A percentile compares a stretch with the other conserved stretches of the same genome.
Evolutionary conservation across 129 eudicot genomes (phyloP).

Genomic region (Erigeron canadensis): DNA sequence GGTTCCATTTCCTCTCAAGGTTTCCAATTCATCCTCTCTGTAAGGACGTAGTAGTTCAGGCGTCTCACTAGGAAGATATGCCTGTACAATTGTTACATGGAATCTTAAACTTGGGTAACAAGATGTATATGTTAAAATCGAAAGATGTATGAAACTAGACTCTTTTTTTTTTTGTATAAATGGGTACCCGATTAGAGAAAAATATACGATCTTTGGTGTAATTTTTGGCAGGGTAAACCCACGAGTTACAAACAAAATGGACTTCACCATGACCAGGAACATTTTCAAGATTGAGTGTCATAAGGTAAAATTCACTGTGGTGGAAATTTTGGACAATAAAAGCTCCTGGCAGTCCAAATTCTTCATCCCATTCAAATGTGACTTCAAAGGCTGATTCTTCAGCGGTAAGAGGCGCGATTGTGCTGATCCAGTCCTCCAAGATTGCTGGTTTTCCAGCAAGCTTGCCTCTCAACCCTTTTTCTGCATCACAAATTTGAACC

Average conservation of each 20-base stretch:
- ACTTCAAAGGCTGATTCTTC: conserved; percentile 40
- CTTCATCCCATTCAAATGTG: conserved; percentile 53
- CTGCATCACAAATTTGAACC: conserved; percentile 29
- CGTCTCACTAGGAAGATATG: conserved; percentile 40
- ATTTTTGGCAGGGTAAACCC: conserved; percentile 52
- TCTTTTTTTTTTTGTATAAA: not conserved
- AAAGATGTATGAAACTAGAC: not conserved
- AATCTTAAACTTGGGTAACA: conserved; percentile 1
- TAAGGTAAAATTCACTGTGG: conserved; percentile 57
- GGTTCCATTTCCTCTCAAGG: conserved; percentile 35
- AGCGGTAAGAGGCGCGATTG: conserved; percentile 30
- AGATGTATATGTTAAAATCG: not conserved
- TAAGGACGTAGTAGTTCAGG: conserved; percentile 23
- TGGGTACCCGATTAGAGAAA: conserved; percentile 52
- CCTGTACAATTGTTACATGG: conserved; percentile 12
- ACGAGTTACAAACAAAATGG: conserved; percentile 67
- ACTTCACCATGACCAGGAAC: conserved; percentile 54
- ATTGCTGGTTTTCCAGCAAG: conserved; percentile 49
- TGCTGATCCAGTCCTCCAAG: conserved; percentile 52
- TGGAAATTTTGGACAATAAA: conserved; percentile 50
- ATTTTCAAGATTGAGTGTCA: conserved; percentile 59
- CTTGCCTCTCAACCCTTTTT: conserved; percentile 37
- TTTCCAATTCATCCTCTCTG: conserved; percentile 24
- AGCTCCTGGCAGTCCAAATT: conserved; percentile 66
- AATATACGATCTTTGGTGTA: conserved; percentile 52